Base-by-base conservation (phyloP, 202 grass and related monocot genomes). In the Cymbopogon flexuosus region DNA sequence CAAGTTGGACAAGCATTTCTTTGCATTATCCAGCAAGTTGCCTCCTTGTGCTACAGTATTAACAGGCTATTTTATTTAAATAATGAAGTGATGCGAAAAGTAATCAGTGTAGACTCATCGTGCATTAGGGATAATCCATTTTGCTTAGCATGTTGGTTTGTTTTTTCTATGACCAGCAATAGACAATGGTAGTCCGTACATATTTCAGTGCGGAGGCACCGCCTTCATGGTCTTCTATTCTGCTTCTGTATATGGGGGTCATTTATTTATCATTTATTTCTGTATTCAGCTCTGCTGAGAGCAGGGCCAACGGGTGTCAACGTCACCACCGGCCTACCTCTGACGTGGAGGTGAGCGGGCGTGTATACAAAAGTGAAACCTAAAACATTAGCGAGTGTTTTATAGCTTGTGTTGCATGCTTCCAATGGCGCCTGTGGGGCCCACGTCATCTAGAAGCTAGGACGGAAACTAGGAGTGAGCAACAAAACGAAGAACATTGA, bases 11-110 rank as follows among this genome's bases (percentile, higher is more conserved):
- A 65, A 21, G 35, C 70, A 75, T 63, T 88, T 88, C 63, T 76
- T 51, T 76, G 77, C 77, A 81, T 84, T 84, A 84, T 84, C 86
- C 62, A 70, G 58, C 75, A 69, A 83, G 73, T 76, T 78, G 45
- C 33, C 11, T 71, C 77, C 13, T 62, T 51, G 18, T 47, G 36
- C 70, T 63, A 37, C 41, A 40, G 27, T 69, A 56, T 45, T 63
- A 78, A 37, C 65, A 54, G 42, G 35, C 42, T 77, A 49, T 19
- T 47, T 62, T 58, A 15, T 47, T 62, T 58, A 19, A 57, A 63
- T 71, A 58, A 58, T n/a, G 10, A 68, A 58, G 22, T 67, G 45
- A 27, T 5, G 21, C 67, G 62, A 22, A 39, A 62, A 75, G 62
- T 68, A 11, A 58, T 58, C 16, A 18, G 46, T 49, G 46, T 70